A percentile compares a stretch with the other conserved stretches of the same genome.
phyloP scores from a whole-genome alignment of 1,284 basidiomycete genomes.

The Xanthoconium separans region DNA sequence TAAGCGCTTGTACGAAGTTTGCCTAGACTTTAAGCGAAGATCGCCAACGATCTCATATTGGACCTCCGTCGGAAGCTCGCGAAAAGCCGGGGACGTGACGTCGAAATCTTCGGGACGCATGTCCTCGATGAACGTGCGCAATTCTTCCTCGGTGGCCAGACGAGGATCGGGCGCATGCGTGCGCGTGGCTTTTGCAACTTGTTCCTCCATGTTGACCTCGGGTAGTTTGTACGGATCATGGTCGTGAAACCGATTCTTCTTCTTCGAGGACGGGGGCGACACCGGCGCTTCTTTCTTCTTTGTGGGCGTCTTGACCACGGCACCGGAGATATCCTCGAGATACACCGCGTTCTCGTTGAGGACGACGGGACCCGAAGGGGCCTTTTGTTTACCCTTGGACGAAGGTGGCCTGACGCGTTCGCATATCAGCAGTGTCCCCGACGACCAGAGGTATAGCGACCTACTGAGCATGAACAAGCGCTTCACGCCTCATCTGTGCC shows the following conservation, averaged over 20 bases:
- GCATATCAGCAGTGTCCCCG: slow-evolving; percentile 7
- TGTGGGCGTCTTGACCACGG: slow-evolving; percentile 50
- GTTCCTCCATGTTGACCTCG: slow-evolving; percentile 63
- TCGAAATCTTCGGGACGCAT: slow-evolving; percentile 94
- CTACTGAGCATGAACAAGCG: slow-evolving; percentile 70
- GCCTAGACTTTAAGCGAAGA: slow-evolving; percentile 87
- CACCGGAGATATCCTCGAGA: slow-evolving; percentile 79
- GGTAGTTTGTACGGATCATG: slow-evolving; percentile 86
- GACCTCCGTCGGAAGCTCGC: slow-evolving; percentile 90
- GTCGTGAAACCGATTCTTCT: slow-evolving; percentile 62
- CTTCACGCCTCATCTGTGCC: slow-evolving; percentile 91
- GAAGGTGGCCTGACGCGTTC: slow-evolving; percentile 16
- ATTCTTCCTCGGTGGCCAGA: slow-evolving; percentile 91
- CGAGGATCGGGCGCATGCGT: slow-evolving; percentile 77
- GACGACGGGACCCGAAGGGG: slow-evolving; percentile 37
- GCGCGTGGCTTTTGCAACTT: slow-evolving; percentile 57
- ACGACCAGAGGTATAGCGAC: slow-evolving; percentile 7
- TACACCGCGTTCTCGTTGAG: slow-evolving; percentile 77
- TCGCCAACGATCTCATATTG: slow-evolving; percentile 99
- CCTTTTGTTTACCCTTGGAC: slow-evolving; percentile 47
- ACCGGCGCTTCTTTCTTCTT: slow-evolving; percentile 40
- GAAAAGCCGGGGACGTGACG: slow-evolving; percentile 84
- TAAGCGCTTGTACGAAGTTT: slow-evolving; percentile 89
- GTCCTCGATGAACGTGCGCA: slow-evolving; percentile 87
- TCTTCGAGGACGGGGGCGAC: slow-evolving; percentile 51